A percentile compares a stretch with the other conserved stretches of the same genome.
phyloP scores from a whole-genome alignment of 306 rosid species.

The Chamaecrista fasciculata region DNA sequence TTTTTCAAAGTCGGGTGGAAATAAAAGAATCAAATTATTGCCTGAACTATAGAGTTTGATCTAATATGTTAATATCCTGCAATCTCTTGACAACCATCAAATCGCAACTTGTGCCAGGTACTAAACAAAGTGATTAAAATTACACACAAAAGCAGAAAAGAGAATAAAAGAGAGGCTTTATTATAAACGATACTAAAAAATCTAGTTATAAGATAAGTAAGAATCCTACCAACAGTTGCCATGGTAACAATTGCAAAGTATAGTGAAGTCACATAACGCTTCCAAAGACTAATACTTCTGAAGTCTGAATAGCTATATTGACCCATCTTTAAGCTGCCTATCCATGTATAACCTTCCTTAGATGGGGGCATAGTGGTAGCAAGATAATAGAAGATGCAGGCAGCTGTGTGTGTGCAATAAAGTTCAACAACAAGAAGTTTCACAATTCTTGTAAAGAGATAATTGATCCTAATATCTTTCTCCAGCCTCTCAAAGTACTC shows the following conservation, averaged over 20 bases:
- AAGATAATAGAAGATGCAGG: conserved; percentile 65
- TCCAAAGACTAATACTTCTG: conserved; percentile 55
- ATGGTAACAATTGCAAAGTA: conserved; percentile 73
- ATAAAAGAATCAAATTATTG: not conserved
- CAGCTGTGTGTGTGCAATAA: conserved; percentile 68
- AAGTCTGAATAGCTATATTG: conserved; percentile 55
- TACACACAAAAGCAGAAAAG: not conserved
- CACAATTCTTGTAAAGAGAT: conserved; percentile 46
- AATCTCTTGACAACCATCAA: not conserved
- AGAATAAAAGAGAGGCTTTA: not conserved
- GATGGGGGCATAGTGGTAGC: conserved; percentile 58
- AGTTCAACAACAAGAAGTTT: conserved; percentile 67
- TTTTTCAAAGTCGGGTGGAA: not conserved
- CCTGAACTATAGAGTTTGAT: not conserved
- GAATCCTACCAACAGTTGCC: conserved; percentile 61
- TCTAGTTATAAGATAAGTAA: not conserved
- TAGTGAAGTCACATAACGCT: conserved; percentile 60
- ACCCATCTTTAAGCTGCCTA: conserved; percentile 66
- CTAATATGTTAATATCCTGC: not conserved
- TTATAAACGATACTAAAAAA: not conserved
- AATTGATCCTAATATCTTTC: conserved; percentile 55
- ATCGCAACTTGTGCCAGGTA: not conserved
- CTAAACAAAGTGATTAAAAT: not conserved
- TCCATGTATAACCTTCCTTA: conserved; percentile 64
- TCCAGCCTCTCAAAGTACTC: conserved; percentile 55